phyloP scores from a whole-genome alignment of 257 asterid species.

The Capsicum pubescens region DNA sequence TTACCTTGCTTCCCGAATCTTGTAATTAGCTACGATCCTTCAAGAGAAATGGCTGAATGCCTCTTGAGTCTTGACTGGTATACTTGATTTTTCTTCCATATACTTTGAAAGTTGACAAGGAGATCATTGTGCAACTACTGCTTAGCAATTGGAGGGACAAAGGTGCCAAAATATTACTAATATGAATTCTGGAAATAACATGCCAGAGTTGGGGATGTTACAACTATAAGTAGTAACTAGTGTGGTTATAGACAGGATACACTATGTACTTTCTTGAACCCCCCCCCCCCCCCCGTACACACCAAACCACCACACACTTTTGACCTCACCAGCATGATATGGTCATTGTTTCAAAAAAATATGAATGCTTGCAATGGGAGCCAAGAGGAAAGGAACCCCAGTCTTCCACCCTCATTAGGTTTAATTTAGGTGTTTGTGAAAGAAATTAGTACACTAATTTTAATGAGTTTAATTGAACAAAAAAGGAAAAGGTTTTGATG shows the following conservation, averaged over 20 bases:
- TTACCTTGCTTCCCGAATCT: slow-evolving; percentile 22
- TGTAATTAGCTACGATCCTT: slow-evolving; percentile 23
- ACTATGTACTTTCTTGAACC: background rate
- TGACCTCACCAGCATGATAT: too few species aligned
- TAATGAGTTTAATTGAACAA: background rate
- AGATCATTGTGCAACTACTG: background rate
- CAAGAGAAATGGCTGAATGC: background rate
- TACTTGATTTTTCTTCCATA: too few species aligned
- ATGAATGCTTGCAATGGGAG: too few species aligned
- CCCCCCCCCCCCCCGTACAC: too few species aligned
- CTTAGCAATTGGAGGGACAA: background rate
- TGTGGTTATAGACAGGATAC: background rate
- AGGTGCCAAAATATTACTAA: background rate
- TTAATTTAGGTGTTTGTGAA: background rate
- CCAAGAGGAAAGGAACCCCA: too few species aligned
- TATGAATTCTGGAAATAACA: background rate
- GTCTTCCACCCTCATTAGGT: too few species aligned
- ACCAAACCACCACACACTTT: too few species aligned
- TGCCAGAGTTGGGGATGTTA: background rate
- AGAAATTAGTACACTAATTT: background rate
- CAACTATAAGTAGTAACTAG: background rate
- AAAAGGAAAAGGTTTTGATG: background rate
- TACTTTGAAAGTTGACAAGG: background rate
- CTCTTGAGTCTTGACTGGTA: background rate
- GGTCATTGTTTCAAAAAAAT: too few species aligned